Percentiles rank a stretch among this genome's conserved stretches.
Evolutionary conservation across 441 rosid genomes (phyloP).

Genomic region (Gossypium lobatum): DNA sequence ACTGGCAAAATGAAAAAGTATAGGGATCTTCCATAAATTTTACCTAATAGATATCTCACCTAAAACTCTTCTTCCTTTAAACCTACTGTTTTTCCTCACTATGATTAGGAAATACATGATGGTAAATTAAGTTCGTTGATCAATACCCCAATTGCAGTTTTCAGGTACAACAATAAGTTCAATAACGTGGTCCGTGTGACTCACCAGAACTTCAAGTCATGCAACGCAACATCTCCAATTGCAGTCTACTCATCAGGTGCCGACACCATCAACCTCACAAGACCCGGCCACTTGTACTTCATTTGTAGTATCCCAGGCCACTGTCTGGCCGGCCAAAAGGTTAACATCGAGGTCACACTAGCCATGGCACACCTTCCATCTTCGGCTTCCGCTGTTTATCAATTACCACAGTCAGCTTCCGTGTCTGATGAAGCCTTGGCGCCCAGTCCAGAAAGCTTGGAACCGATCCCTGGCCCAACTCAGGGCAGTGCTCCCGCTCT

Average conservation of each 20-base stretch:
- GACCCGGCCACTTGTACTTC: constrained; percentile 11
- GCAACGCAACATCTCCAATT: constrained; percentile 15
- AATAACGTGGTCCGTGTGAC: constrained; percentile 19
- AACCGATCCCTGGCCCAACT: background rate
- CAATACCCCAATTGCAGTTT: constrained; percentile 13
- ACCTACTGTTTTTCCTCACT: background rate
- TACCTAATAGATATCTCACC: background rate
- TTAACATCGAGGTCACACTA: constrained; percentile 2
- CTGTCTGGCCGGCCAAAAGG: constrained; percentile 12
- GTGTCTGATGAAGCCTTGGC: background rate
- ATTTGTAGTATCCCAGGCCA: constrained; percentile 16
- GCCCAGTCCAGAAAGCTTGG: background rate
- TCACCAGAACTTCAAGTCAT: background rate
- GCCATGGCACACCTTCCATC: background rate
- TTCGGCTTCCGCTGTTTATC: background rate
- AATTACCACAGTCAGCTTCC: background rate
- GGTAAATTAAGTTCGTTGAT: background rate
- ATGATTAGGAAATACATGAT: too few species aligned
- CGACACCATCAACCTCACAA: constrained; percentile 12
- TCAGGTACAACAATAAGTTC: constrained; percentile 7
- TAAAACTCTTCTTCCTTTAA: background rate
- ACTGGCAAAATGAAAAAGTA: too few species aligned
- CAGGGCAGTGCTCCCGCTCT: background rate
- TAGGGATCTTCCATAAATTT: too few species aligned
- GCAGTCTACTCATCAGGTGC: constrained; percentile 11